Evolutionary conservation across 2,329 filamentous ascomycete species (phyloP), one percentile per base, ranked within the genome.

Genomic region (Rugonectria rugulosa): DNA sequence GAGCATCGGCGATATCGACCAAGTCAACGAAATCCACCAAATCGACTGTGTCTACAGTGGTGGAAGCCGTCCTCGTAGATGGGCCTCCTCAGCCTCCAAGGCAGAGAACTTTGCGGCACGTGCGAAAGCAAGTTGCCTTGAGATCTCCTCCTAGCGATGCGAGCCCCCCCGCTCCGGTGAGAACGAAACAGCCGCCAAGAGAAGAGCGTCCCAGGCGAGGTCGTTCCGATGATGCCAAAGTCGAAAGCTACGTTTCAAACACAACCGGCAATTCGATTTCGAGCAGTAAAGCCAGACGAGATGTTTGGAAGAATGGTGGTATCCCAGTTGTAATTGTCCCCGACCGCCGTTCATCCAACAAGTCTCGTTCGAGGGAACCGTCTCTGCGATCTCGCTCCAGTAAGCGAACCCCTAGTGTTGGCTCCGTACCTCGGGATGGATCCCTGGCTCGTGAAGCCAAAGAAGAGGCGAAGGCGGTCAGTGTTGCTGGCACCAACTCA

Each of bases 261-360:
- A 71, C 72, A 4, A 82, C 82, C 0, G 61, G 70, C 20, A 82
- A 75, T 57, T 84, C 83, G 6, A 72, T 80, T 4, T 77, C 80
- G 1, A 87, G 81, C 60, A 75, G 75, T 7, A 84, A 77, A 62
- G 82, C 83, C 4, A 76, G 86, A n/a, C 79, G 81, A 14, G 83
- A 87, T 26, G 73, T 88, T 3, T 79, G 81, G 75, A 86, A 81
- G 60, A 81, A 72, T 48, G 86, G 85, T 7, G 84, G 77, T 3
- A 85, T 88, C 9, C 86, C 86, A 2, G 85, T 88, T 7, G 78
- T 87, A 6, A 77, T 88, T 17, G 81, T 88, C 45, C 86, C 86
- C 6, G 81, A 83, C 51, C 81, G 86, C 14, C 75, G 72, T 14
- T 82, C 84, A 6, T 86, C 84, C 4, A 72, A 78, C 10, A 81